phyloP scores from a whole-genome alignment of 805 yeast genomes.

The Sporopachydermia quercuum region DNA sequence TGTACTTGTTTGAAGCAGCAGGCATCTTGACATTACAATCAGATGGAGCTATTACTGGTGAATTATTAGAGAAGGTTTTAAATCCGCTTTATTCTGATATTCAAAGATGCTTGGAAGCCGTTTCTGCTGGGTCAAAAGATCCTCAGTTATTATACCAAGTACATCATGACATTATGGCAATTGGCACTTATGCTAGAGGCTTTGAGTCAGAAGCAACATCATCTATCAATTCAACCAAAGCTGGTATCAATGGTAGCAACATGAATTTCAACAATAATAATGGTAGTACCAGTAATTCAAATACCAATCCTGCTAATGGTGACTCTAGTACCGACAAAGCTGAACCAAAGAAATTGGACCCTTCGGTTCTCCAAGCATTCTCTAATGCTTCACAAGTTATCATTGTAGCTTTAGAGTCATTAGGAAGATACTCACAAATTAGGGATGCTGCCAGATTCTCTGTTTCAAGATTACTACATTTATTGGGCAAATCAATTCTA shows the following conservation, averaged over 20 bases:
- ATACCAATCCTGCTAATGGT: too few relatives aligned
- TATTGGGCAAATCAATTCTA: slow-evolving; percentile 39
- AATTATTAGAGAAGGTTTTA: slow-evolving; percentile 48
- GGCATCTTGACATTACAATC: slow-evolving; percentile 43
- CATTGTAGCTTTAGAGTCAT: slow-evolving; percentile 65
- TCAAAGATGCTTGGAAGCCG: slow-evolving; percentile 43
- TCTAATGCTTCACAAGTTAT: slow-evolving; percentile 69
- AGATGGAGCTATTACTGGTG: slow-evolving; percentile 8
- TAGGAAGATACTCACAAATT: slow-evolving; percentile 48
- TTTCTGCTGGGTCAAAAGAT: slow-evolving; percentile 20
- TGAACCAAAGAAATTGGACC: slow-evolving; percentile 18
- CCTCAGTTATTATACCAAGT: slow-evolving; percentile 47
- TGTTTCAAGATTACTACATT: slow-evolving; percentile 72
- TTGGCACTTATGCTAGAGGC: slow-evolving; percentile 84
- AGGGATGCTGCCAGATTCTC: slow-evolving; percentile 82
- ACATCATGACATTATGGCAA: slow-evolving; percentile 76
- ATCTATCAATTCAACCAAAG: slow-evolving; percentile 7
- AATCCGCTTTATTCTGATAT: slow-evolving; percentile 63
- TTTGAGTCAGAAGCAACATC: slow-evolving; percentile 31
- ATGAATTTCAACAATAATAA: neutral
- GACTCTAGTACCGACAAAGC: neutral
- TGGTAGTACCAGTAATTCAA: neutral
- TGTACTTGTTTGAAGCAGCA: slow-evolving; percentile 72
- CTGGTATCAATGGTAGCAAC: slow-evolving; percentile 1
- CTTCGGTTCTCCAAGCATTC: slow-evolving; percentile 33